Percentiles rank a stretch among this genome's conserved stretches.
Evolutionary conservation across 2,329 filamentous ascomycete species (phyloP).

Genomic region (Venturia asperata): DNA sequence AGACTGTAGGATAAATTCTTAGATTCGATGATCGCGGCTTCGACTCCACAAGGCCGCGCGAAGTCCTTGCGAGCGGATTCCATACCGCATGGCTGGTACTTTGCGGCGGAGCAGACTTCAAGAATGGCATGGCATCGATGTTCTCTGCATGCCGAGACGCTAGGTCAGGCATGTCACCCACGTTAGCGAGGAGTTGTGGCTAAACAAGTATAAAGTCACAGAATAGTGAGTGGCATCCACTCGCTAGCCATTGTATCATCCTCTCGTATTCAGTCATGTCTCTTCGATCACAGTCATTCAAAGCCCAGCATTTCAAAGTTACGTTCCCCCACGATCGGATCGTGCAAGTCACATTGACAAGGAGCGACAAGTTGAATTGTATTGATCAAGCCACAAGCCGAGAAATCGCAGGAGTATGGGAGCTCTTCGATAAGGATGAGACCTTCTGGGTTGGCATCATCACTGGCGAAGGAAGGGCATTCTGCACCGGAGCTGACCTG

Average conservation of each 20-base stretch:
- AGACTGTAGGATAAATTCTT: background rate
- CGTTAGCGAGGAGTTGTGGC: background rate
- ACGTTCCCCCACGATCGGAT: conserved; percentile 16
- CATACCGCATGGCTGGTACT: conserved; percentile 1
- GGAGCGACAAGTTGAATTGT: conserved; percentile 22
- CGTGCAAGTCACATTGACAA: conserved; percentile 22
- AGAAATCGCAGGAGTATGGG: conserved; percentile 21
- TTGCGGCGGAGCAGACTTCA: background rate
- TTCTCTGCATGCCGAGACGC: background rate
- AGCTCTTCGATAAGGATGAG: conserved; percentile 21
- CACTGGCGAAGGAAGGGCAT: conserved; percentile 23
- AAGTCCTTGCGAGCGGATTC: background rate
- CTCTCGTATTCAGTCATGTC: conserved; percentile 14
- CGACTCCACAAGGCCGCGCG: background rate
- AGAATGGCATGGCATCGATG: background rate
- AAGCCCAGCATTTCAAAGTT: conserved; percentile 16
- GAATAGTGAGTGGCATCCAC: background rate
- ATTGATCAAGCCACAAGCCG: conserved; percentile 21
- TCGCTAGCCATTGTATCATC: background rate
- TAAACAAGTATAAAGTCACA: background rate
- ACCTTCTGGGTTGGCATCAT: conserved; percentile 22
- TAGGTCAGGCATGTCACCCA: background rate
- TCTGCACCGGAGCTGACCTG: conserved; percentile 23
- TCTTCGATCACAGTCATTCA: background rate
- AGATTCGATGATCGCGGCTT: background rate